A percentile compares a stretch with the other conserved stretches of the same genome.
These are phyloP conservation scores for Tribonema minus DNA, from an alignment of 108 stramenopile species.

Conservation along the genomic window DNA sequence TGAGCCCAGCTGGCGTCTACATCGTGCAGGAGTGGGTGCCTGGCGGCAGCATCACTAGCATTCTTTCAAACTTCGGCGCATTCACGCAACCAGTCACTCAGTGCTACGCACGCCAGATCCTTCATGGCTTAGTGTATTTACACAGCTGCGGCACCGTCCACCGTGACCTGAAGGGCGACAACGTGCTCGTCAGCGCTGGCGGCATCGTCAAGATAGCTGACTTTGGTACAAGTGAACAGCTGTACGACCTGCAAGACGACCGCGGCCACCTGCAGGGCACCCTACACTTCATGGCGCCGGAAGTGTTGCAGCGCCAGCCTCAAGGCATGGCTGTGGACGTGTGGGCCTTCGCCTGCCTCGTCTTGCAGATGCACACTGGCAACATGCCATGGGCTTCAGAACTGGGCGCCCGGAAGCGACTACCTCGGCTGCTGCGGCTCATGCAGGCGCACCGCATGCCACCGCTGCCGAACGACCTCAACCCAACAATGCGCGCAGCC, in stretches of 20 bases:
- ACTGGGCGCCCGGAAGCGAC: not conserved
- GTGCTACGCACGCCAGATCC: constrained; percentile 61
- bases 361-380: not conserved
- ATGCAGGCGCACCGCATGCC: not conserved
- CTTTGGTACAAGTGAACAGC: too few species aligned
- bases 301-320: not conserved
- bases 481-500: not conserved
- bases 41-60: constrained; percentile 72
- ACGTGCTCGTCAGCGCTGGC: too few species aligned
- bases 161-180: too few species aligned
- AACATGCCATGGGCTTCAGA: not conserved
- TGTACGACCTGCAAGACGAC: too few species aligned
- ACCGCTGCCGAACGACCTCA: not conserved
- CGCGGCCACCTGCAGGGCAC: too few species aligned
- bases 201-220: too few species aligned
- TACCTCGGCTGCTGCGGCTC: not conserved
- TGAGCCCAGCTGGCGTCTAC: constrained; percentile 63
- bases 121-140: constrained; percentile 82
- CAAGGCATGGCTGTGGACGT: not conserved
- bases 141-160: too few species aligned
- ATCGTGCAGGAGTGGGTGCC: constrained; percentile 97
- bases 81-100: constrained; percentile 58
- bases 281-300: not conserved
- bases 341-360: not conserved
- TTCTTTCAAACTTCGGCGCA: constrained; percentile 79